These are phyloP conservation scores for Dentipellis sp. DNA, from an alignment of 768 basidiomycete genomes.

Conservation along the genomic window DNA sequence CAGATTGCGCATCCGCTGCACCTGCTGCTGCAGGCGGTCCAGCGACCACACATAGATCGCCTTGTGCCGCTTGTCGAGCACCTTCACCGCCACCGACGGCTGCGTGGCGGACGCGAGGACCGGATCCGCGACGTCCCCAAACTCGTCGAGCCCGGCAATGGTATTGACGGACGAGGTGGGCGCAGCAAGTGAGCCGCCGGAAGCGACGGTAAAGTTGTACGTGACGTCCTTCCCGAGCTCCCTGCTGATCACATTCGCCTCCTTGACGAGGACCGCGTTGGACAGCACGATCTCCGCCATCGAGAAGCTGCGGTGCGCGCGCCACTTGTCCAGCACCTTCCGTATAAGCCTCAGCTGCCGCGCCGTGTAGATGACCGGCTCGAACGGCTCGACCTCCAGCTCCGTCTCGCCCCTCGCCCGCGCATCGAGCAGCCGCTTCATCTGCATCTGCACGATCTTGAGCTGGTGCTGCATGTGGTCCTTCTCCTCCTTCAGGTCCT, in stretches of 20 bases:
- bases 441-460: slow-evolving; percentile 68
- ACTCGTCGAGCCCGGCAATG: slow-evolving; percentile 81
- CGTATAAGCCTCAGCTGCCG: slow-evolving; percentile 75
- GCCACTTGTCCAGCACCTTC: slow-evolving; percentile 80
- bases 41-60: slow-evolving; percentile 91
- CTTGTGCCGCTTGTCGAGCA: slow-evolving; percentile 80
- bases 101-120: slow-evolving; percentile 63
- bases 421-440: slow-evolving; percentile 73
- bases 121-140: slow-evolving; percentile 88
- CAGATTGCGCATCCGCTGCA: slow-evolving; percentile 89
- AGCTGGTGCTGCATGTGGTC: slow-evolving; percentile 91
- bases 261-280: slow-evolving; percentile 80
- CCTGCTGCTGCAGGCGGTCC: slow-evolving; percentile 78
- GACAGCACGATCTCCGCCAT: slow-evolving; percentile 89
- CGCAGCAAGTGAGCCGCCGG: slow-evolving; percentile 67
- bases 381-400: slow-evolving; percentile 50
- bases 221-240: slow-evolving; percentile 80
- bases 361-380: slow-evolving; percentile 77
- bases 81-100: slow-evolving; percentile 82
- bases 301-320: slow-evolving; percentile 72
- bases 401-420: slow-evolving; percentile 72
- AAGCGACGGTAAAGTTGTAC: slow-evolving; percentile 90
- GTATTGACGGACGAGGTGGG: slow-evolving; percentile 80
- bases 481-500: slow-evolving; percentile 83
- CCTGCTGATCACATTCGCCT: slow-evolving; percentile 91